phyloP scores from a whole-genome alignment of 2,329 filamentous ascomycete genomes.

The Clonostachys chloroleuca region DNA sequence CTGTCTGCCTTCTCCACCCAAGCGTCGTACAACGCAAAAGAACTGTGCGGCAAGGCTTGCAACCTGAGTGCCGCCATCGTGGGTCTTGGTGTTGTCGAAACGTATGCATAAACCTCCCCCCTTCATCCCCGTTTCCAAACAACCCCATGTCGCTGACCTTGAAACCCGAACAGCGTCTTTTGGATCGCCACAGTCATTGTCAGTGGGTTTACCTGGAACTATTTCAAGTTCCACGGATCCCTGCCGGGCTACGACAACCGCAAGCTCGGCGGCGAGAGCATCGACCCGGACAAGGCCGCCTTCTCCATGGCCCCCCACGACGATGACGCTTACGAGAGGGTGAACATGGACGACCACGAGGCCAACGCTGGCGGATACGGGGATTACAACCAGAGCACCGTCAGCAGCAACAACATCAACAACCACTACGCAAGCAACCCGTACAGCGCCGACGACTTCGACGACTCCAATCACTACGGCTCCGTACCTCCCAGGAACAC shows the following conservation, averaged over 20 bases:
- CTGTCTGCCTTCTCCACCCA: conserved; percentile 63
- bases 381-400: conserved; percentile 21
- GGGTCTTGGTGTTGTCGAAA: conserved; percentile 56
- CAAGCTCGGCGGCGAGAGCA: conserved; percentile 41
- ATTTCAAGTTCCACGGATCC: conserved; percentile 57
- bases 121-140: background rate
- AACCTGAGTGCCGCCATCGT: conserved; percentile 59
- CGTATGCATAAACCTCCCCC: conserved; percentile 35
- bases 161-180: conserved; percentile 38
- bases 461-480: conserved; percentile 33
- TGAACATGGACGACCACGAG: conserved; percentile 49
- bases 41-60: conserved; percentile 51
- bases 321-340: conserved; percentile 60
- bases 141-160: background rate
- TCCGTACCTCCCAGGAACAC: conserved; percentile 24
- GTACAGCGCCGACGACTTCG: conserved; percentile 30
- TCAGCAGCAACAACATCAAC: conserved; percentile 18
- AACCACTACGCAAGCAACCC: conserved; percentile 30
- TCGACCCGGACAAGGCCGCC: conserved; percentile 65
- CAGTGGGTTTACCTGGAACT: conserved; percentile 56
- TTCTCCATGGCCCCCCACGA: conserved; percentile 65
- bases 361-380: conserved; percentile 8
- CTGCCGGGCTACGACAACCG: conserved; percentile 57
- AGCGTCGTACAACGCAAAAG: conserved; percentile 56
- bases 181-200: conserved; percentile 49